phyloP scores from a whole-genome alignment of 345 rosid genomes.

The Microcos paniculata region DNA sequence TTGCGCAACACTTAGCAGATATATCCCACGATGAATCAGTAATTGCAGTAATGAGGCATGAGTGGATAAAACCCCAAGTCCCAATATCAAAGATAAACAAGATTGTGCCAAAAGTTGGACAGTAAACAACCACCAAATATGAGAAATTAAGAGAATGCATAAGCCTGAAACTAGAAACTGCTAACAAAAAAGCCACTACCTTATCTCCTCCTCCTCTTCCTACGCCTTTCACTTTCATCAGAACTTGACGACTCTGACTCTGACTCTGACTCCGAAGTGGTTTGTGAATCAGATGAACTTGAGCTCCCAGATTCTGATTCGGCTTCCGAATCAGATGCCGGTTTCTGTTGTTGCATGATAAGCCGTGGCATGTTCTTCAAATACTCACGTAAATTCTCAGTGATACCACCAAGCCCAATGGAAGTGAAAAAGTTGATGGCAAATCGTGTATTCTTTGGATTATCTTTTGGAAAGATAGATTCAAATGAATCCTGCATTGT shows the following conservation, averaged over 20 bases:
- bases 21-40: too few relatives aligned
- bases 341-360: slow-evolving; percentile 85
- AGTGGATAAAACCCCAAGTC: too few relatives aligned
- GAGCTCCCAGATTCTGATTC: slow-evolving; percentile 36
- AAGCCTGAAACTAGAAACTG: neutral
- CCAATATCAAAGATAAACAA: too few relatives aligned
- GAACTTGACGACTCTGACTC: slow-evolving; percentile 26
- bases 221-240: slow-evolving; percentile 35
- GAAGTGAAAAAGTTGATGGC: slow-evolving; percentile 92
- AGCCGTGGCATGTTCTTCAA: slow-evolving; percentile 93
- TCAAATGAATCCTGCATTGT: slow-evolving; percentile 73
- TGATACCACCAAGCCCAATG: slow-evolving; percentile 96
- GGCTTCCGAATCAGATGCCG: slow-evolving; percentile 38
- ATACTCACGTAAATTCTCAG: slow-evolving; percentile 86
- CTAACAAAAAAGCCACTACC: neutral
- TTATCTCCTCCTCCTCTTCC: slow-evolving; percentile 40
- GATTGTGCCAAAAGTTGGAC: neutral
- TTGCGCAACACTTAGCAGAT: too few relatives aligned
- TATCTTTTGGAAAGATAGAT: slow-evolving; percentile 83
- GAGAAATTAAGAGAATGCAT: neutral
- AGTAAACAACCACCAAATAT: neutral
- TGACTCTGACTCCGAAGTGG: slow-evolving; percentile 29
- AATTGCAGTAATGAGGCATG: too few relatives aligned
- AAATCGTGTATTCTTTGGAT: slow-evolving; percentile 91
- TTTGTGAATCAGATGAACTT: slow-evolving; percentile 34